Base-by-base conservation (phyloP, 1,139 yeast genomes). In the Groenewaldozyma sp. region DNA sequence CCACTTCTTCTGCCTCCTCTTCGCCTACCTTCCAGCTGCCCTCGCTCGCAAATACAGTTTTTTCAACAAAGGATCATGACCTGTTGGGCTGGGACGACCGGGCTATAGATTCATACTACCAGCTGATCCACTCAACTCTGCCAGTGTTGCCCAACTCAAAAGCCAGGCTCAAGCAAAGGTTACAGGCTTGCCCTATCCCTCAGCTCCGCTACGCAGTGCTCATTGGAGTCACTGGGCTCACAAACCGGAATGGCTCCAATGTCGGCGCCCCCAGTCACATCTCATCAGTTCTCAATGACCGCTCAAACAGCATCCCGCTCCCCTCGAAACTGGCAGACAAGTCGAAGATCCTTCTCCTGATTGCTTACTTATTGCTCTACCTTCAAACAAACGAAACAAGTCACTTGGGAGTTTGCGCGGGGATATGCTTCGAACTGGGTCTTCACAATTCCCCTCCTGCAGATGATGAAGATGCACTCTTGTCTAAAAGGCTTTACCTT, bases 351-450 rank as follows among this genome's bases (percentile, higher is more conserved):
- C 38, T 59, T 24, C 52, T 57, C 29, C 48, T 61, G 24, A 60
- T 58, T 52, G 51, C 63, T 17, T 44, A 56, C 40, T 44, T 60
- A 22, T 46, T 64, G 29, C 50, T 60, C 33, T 65, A 62, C 33
- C 50, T 65, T 41, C 63, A 58, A 40, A 55, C 66, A 11, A 53
- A 55, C 16, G 63, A 59, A 37, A 49, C 59, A 28, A 44, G 50
- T 35, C 61, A 66, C 64, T 54, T 65, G 13, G 66, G 65, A 3
- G 52, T 63, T 10, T 64, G 66, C n/a, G 52, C 62, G 27, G 59
- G 63, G 20, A 45, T 56, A 20, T 56, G 58, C 4, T 53, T 50
- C 44, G 51, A 47, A 26, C 46, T 55, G 46, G 41, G 45, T 4
- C 41, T 54, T 31, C 56, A 53, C 28, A 28, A 40, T 9, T 26